Base-by-base conservation (phyloP, 2,329 filamentous ascomycete genomes). In the Xylaria sp. region DNA sequence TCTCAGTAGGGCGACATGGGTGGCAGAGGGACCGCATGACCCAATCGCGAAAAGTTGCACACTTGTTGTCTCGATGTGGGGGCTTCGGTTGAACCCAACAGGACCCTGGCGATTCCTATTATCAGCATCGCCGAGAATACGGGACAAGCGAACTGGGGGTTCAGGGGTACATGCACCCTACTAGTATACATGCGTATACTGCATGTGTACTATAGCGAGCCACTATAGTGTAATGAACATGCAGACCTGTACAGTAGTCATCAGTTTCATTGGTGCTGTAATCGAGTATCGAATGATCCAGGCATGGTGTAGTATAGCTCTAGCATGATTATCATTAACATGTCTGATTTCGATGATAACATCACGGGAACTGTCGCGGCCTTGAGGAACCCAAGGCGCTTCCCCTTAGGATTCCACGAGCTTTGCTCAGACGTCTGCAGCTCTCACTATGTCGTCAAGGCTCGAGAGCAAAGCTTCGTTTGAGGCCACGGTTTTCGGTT, bases 11-110 rank as follows among this genome's bases (percentile, higher is more conserved):
- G 31, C 18, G 18, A 10, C 34, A 56, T 4, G 34, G 34, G 34
- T 39, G 8, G 39, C 12, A 56, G n/a, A 10, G 15, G 25, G 13
- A 31, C 1, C 10, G 25, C 25, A 20, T 31, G 50, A 31, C 23
- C 50, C 50, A 31, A 28, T 52, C 50, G 50, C 50, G 50, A 25
- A 52, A 52, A 52, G 50, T 52, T 52, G 50, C 50, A 52, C 9
- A 18, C 25, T 7, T 34, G 15, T 3, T 4, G 1, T 52, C 50
- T 28, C 25, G 50, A 52, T 52, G 50, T 52, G 50, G 50, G 50
- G 25, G 20, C 3, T 31, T 52, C 50, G 5, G 28, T 52, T 31
- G 9, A 31, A 7, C 23, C 25, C 25, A 15, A 13, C 7, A 20
- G n/a, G 44, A 48, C 44, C 44, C 44, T 20, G n/a, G 44, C n/a